Conservation (phyloP, 169 alveolate species). For the Plasmodium gallinaceum region DNA sequence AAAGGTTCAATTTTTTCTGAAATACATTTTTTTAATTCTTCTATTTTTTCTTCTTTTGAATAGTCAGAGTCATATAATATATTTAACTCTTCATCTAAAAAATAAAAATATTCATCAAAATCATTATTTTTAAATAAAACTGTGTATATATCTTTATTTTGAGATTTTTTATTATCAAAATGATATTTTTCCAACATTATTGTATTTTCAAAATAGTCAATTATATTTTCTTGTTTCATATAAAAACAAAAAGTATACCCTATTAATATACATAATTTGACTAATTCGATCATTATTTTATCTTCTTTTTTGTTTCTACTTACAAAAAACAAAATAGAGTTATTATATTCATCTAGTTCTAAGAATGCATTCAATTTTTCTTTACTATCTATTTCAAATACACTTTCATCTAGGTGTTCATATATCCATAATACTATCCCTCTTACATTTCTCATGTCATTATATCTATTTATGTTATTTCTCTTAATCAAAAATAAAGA, state of each 20-base stretch:
- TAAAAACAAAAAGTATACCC: conserved; percentile 39
- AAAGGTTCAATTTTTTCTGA: conserved; percentile 48
- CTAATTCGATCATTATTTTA: conserved; percentile 11
- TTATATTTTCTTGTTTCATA: conserved; percentile 15
- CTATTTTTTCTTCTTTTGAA: conserved; percentile 14
- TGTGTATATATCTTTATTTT: conserved; percentile 34
- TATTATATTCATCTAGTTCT: conserved; percentile 62
- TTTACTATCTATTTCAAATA: conserved; percentile 56
- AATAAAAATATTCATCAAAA: conserved; percentile 37
- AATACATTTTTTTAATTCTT: conserved; percentile 24
- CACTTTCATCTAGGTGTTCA: conserved; percentile 25
- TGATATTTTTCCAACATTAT: conserved; percentile 24
- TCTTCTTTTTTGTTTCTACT: conserved; percentile 18
- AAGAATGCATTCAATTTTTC: conserved; percentile 18
- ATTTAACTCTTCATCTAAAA: conserved; percentile 10
- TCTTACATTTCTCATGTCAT: conserved; percentile 8
- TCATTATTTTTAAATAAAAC: conserved; percentile 64
- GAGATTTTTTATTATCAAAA: background rate
- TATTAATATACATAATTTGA: conserved; percentile 22
- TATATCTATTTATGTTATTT: conserved; percentile 35
- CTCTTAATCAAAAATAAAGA: conserved; percentile 50
- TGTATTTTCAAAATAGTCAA: conserved; percentile 47
- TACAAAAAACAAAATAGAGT: conserved; percentile 53
- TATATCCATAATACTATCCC: conserved; percentile 48
- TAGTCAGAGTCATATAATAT: conserved; percentile 9